A percentile compares a stretch with the other conserved stretches of the same genome.
These are phyloP conservation scores for Ochromonadaceae sp. DNA, from an alignment of 352 stramenopile species.

Conservation along the genomic window DNA sequence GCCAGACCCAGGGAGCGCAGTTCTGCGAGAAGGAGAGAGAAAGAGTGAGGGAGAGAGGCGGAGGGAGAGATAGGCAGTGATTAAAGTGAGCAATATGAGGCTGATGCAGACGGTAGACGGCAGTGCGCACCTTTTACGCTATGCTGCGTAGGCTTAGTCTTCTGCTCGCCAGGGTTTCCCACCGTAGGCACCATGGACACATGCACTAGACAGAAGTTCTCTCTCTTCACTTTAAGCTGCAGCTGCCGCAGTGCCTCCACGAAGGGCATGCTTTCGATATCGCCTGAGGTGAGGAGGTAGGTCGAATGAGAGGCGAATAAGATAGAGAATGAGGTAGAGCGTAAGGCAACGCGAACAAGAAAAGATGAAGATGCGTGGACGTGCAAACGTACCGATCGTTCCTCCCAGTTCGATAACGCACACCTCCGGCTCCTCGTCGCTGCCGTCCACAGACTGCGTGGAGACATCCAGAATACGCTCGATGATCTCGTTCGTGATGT, in stretches of 20 bases:
- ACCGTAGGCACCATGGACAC: slow-evolving; percentile 82
- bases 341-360: too few relatives aligned
- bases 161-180: slow-evolving; percentile 54
- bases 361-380: background rate
- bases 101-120: too few relatives aligned
- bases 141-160: slow-evolving; percentile 91
- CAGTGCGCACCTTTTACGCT: slow-evolving; percentile 57
- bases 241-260: slow-evolving; percentile 85
- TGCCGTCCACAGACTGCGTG: slow-evolving; percentile 59
- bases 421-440: slow-evolving; percentile 52
- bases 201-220: slow-evolving; percentile 87
- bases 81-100: too few relatives aligned
- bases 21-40: background rate
- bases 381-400: slow-evolving; percentile 38
- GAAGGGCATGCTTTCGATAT: slow-evolving; percentile 92
- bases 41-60: background rate
- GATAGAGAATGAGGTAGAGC: too few relatives aligned
- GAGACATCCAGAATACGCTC: slow-evolving; percentile 83
- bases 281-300: slow-evolving; percentile 44
- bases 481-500: slow-evolving; percentile 50
- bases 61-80: background rate
- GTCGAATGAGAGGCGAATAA: background rate
- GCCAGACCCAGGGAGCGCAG: slow-evolving; percentile 38
- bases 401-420: slow-evolving; percentile 86
- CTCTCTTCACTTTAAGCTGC: slow-evolving; percentile 70